These are phyloP conservation scores for Talaromyces sp. DNA, from an alignment of 2,329 filamentous ascomycete genomes.

Conservation along the genomic window DNA sequence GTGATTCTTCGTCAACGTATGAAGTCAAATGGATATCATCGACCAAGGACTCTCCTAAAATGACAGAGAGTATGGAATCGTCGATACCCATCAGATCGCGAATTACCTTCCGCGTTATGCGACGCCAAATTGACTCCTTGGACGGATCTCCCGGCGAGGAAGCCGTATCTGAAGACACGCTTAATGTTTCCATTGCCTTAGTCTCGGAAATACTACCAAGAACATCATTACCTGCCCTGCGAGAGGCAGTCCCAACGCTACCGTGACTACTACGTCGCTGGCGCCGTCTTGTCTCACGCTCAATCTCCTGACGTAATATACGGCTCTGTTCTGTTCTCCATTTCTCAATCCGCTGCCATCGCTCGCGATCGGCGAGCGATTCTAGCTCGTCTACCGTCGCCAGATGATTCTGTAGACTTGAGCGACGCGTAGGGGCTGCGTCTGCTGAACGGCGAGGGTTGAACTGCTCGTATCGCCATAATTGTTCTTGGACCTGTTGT, in stretches of 20 bases:
- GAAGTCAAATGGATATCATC: conserved; percentile 32
- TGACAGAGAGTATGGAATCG: conserved; percentile 75
- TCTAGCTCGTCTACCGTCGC: conserved; percentile 56
- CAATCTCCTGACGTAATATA: conserved; percentile 81
- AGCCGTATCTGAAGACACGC: conserved; percentile 49
- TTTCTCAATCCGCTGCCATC: conserved; percentile 78
- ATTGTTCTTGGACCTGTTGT: conserved; percentile 68
- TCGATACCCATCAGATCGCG: conserved; percentile 88
- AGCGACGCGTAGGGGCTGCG: conserved; percentile 49
- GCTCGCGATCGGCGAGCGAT: conserved; percentile 65
- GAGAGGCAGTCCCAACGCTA: conserved; percentile 23
- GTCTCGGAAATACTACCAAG: conserved; percentile 41
- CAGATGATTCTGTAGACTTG: conserved; percentile 57
- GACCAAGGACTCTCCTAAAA: conserved; percentile 77
- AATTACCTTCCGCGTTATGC: conserved; percentile 81
- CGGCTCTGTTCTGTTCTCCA: conserved; percentile 92
- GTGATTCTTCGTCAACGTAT: conserved; percentile 21
- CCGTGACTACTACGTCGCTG: conserved; percentile 50
- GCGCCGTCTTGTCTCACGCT: conserved; percentile 73
- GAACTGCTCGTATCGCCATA: conserved; percentile 85
- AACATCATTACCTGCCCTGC: conserved; percentile 22
- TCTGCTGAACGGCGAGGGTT: conserved; percentile 64
- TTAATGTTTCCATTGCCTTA: conserved; percentile 9
- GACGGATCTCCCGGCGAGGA: conserved; percentile 42
- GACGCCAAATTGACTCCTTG: conserved; percentile 70